Evolutionary conservation across 176 grass and related monocot genomes (phyloP), one percentile per base, ranked within the genome.

Genomic region (Oryza meyeriana): DNA sequence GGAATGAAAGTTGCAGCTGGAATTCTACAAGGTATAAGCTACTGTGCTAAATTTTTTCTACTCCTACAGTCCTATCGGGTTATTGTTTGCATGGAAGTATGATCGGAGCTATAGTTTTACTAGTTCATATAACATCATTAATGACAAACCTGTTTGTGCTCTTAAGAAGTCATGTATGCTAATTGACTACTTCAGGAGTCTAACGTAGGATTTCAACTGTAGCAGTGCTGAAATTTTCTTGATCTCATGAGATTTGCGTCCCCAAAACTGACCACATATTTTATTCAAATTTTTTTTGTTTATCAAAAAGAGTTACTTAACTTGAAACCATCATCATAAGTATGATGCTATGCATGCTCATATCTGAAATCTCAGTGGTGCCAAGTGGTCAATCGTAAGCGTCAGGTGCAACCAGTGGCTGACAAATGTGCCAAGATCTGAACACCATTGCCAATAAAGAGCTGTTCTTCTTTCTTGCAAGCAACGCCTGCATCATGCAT

Each of bases 391-490:
- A n/a, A 38, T 10, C 62, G 7, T 16, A 36, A 1, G 41, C 64
- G 45, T 71, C 50, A 47, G 55, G 20, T 72, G 7, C 17, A 48
- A 36, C 71, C 16, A 26, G 3, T 8, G 61, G 16, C 34, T 55
- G 61, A 75, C 42, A 66, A 83, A 40, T 83, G 71, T 83, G 44
- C 22, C 42, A 29, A 22, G 39, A 66, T 70, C 78, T 71, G 24
- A 70, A 31, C 71, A 22, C 32, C n/a, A 10, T 7, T 55, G 14
- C 42, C 65, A 29, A 28, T 11, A 81, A 58, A 48, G 41, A 8
- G 30, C 0, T 66, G 9, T 52, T 66, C 30, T 36, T 83, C 31
- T 76, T 75, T 11, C 82, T 84, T 76, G 72, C 59, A 83, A 66
- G 81, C 41, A 38, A 83, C 81, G 61, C 64, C 40, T 50, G 31